Evolutionary conservation across 2,329 filamentous ascomycete genomes (phyloP), one percentile per base, ranked within the genome.

Genomic region (Biscogniauxia sp.): DNA sequence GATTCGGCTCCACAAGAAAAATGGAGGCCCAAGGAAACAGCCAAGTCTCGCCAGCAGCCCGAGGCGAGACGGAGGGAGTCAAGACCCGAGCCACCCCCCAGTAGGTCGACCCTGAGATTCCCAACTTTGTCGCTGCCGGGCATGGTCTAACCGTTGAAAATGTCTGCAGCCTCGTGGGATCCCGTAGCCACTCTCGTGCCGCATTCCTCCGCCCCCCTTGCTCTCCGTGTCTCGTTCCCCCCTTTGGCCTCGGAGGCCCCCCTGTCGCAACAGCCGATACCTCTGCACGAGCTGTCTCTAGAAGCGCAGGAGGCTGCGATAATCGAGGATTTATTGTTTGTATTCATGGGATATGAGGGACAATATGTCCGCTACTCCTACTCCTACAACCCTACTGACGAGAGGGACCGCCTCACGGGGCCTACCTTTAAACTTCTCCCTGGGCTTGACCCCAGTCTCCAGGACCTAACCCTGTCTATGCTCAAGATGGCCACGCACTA

Each of bases 301-400:
- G 90, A 96, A 66, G 85, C 85, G 2, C 95, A 99, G 75, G 95
- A 99, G 77, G 86, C 88, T 23, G 90, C 87, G 8, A 89, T 99
- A 53, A 81, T 98, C 51, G 93, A 97, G 68, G 95, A 99, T 69
- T 78, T 99, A 17, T 77, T 98, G 41, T 97, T 94, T 72, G 93
- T 96, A 5, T 96, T 98, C 69, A 97, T 99, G 93, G 95, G 95
- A 23, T 97, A 93, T 65, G 95, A 99, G 76, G 95, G 95, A n/a
- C 93, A 97, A 74, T 98, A 98, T 73, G 91, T 99, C 63, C 90
- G 92, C 58, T 98, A 92, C 73, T 85, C 84, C 61, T 90, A 92
- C 66, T 84, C 85, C 8, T 98, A 96, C 74, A 88, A 97, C 68
- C 92, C 93, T 0, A 79, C 84, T 2, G 87, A 92, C 56, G 95